Conservation (phyloP, 306 rosid species). For the Castanea crenata region DNA sequence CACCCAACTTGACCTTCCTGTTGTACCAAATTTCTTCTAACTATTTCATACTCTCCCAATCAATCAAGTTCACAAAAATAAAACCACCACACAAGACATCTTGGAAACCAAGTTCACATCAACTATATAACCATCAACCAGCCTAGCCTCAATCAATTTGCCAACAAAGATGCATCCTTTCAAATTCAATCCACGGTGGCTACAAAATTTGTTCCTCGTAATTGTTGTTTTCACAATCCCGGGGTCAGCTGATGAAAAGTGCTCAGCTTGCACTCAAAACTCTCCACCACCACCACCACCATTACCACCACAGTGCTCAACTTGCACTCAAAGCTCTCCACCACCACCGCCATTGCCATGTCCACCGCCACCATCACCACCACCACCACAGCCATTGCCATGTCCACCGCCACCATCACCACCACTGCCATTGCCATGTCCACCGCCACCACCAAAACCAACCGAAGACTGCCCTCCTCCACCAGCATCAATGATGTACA, state of each 20-base stretch:
- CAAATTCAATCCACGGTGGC: slow-evolving; percentile 26
- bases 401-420: not conserved
- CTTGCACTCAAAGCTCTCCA: slow-evolving; percentile 24
- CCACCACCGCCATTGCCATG: not conserved
- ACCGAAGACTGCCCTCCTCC: slow-evolving; percentile 22
- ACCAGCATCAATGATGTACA: slow-evolving; percentile 22
- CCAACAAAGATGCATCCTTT: slow-evolving; percentile 20
- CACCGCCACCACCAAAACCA: not conserved
- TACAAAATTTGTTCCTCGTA: slow-evolving; percentile 20
- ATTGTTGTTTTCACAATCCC: slow-evolving; percentile 19
- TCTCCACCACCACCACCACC: slow-evolving; percentile 1
- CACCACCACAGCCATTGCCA: slow-evolving; percentile 1
- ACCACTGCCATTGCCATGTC: not conserved
- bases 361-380: slow-evolving; percentile 11
- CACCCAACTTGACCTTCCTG: slow-evolving; percentile 8
- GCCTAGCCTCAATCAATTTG: not conserved
- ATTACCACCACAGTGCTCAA: slow-evolving; percentile 2
- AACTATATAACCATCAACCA: too few species aligned
- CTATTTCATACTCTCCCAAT: not conserved
- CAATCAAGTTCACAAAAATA: slow-evolving; percentile 1
- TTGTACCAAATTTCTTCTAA: not conserved
- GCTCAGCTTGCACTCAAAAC: slow-evolving; percentile 22
- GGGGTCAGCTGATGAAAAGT: slow-evolving; percentile 23
- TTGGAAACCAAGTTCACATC: not conserved
- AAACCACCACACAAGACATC: not conserved